These are phyloP conservation scores for Kazachstania bromeliacearum DNA, from an alignment of 805 yeast genomes.

Conservation along the genomic window DNA sequence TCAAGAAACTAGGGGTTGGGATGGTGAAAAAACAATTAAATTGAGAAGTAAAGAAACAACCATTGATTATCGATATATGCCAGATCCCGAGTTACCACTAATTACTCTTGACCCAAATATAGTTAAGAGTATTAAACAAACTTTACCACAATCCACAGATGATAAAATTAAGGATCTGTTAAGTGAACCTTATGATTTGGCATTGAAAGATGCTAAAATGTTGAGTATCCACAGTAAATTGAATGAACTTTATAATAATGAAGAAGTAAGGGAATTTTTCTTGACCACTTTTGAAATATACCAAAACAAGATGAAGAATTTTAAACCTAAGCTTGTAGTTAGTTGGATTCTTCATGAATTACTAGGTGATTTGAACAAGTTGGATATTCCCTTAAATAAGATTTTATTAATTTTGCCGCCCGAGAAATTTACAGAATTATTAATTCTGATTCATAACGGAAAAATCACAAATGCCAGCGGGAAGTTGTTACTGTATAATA, in stretches of 20 bases:
- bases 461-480: constrained; percentile 59
- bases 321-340: constrained; percentile 37
- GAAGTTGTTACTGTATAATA: constrained; percentile 50
- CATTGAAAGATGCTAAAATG: constrained; percentile 67
- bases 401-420: constrained; percentile 31
- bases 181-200: constrained; percentile 42
- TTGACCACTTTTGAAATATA: constrained; percentile 28
- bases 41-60: constrained; percentile 72
- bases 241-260: constrained; percentile 19
- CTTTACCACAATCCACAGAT: constrained; percentile 58
- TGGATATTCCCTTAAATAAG: constrained; percentile 31
- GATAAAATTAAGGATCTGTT: constrained; percentile 39
- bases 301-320: constrained; percentile 21
- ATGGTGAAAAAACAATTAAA: constrained; percentile 58
- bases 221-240: constrained; percentile 38
- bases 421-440: constrained; percentile 42
- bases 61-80: constrained; percentile 86
- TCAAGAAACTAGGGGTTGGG: constrained; percentile 86
- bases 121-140: constrained; percentile 31
- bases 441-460: constrained; percentile 39
- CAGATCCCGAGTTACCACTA: constrained; percentile 80
- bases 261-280: constrained; percentile 45
- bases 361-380: constrained; percentile 56
- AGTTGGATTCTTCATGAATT: constrained; percentile 83
- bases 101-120: constrained; percentile 38